Conservation (phyloP, 495 filamentous ascomycete genomes). For the Sporormia fimetaria region DNA sequence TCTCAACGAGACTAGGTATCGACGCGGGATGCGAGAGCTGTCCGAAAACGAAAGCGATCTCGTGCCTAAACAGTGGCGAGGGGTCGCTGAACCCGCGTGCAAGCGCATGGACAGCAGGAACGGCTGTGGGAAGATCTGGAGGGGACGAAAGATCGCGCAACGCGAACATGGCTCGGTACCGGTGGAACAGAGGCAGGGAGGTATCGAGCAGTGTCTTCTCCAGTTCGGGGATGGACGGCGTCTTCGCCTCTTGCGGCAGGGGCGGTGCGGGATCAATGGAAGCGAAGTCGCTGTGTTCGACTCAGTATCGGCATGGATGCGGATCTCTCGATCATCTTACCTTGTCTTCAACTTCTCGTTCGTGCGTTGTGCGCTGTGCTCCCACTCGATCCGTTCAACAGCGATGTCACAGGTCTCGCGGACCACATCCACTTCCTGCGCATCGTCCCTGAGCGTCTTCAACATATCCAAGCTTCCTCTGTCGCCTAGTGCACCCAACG, state of each 20-base stretch:
- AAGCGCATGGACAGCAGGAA: conserved; percentile 70
- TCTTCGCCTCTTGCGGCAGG: conserved; percentile 46
- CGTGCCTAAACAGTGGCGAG: conserved; percentile 92
- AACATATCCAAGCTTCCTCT: conserved; percentile 58
- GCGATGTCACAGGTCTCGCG: conserved; percentile 95
- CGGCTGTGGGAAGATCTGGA: conserved; percentile 75
- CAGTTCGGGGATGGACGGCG: conserved; percentile 57
- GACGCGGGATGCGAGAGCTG: conserved; percentile 93
- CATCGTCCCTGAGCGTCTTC: conserved; percentile 55
- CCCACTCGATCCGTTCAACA: conserved; percentile 88
- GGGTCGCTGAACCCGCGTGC: conserved; percentile 77
- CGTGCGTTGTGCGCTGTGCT: conserved; percentile 59
- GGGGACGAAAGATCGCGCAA: conserved; percentile 88
- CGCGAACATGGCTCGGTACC: conserved; percentile 97
- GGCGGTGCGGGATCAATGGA: conserved; percentile 95
- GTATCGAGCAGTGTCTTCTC: conserved; percentile 69
- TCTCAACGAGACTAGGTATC: conserved; percentile 72
- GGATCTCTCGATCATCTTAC: conserved; percentile 34
- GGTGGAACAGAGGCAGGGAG: conserved; percentile 66
- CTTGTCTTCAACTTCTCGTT: conserved; percentile 66
- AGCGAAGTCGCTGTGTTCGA: conserved; percentile 63
- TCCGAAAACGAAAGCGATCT: conserved; percentile 96
- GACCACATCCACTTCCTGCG: conserved; percentile 64
- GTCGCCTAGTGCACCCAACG: conserved; percentile 78
- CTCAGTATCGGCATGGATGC: conserved; percentile 5